Percentiles rank a stretch among this genome's conserved stretches.
phyloP scores from a whole-genome alignment of 306 rosid species.

The Trichosanthes cucumerina region DNA sequence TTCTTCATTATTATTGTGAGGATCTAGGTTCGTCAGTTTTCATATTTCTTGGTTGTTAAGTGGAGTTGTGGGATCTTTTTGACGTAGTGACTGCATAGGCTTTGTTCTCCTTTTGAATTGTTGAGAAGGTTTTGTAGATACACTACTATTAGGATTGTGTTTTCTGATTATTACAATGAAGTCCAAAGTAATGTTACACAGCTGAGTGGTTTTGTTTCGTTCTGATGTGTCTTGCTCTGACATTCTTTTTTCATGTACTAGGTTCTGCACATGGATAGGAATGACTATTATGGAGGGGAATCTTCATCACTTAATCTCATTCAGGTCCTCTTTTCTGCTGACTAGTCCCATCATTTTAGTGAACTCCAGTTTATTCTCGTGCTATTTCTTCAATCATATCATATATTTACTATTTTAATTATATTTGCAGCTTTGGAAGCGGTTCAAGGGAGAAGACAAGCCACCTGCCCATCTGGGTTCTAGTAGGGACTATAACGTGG shows the following conservation, averaged over 20 bases:
- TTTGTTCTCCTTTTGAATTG: neutral
- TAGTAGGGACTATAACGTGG: slow-evolving; percentile 90
- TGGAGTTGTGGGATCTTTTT: neutral
- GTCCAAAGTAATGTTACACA: neutral
- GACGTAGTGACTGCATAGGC: neutral
- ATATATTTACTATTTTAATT: neutral
- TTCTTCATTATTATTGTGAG: neutral
- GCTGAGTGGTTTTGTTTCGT: neutral
- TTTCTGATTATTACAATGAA: neutral
- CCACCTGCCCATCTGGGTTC: slow-evolving; percentile 87
- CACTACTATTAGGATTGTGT: neutral
- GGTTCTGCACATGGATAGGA: slow-evolving; percentile 97
- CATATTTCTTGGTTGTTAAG: neutral
- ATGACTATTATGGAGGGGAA: slow-evolving; percentile 94
- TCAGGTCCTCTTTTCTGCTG: slow-evolving; percentile 41
- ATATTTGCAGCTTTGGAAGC: slow-evolving; percentile 78
- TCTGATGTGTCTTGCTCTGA: neutral
- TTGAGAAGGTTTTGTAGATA: neutral
- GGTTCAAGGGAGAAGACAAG: slow-evolving; percentile 71
- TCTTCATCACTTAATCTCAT: slow-evolving; percentile 82
- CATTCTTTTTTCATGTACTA: slow-evolving; percentile 13
- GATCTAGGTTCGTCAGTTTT: neutral
- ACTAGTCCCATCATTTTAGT: neutral
- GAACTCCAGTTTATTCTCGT: neutral
- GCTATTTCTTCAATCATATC: neutral